Evolutionary conservation across 257 asterid genomes (phyloP), one percentile per base, ranked within the genome.

Genomic region (Thymus quinquecostatus): DNA sequence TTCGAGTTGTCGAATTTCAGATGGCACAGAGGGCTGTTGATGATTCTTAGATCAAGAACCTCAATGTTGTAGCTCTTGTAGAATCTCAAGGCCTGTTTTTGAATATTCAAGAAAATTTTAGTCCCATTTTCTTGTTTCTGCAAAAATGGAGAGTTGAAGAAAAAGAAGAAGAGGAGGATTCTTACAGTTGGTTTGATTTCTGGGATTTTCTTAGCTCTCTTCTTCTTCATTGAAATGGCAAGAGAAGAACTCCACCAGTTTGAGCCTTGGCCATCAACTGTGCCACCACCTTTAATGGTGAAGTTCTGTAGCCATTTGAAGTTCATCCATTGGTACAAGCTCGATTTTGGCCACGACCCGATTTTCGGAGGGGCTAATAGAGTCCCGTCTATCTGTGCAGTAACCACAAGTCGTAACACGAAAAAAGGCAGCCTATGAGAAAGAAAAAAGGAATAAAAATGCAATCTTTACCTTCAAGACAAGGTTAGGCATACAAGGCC

Each of bases 1-100:
- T 73, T 75, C 3, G 90, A 87, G 77, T 84, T 72, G 81, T 92
- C 96, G 69, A 92, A 92, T 70, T 92, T 92, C 3, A 92, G 79
- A 76, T 92, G 97, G 65, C 97, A 92, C 29, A 79, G 84, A 2
- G 96, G 96, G 68, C 97, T 92, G 38, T 87, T 86, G 51, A 67
- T 13, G 67, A 92, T 86, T 12, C 54, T 81, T 6, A 92, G 79
- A 54, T 77, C 93, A 6, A 84, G 73, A 51, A 92, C 85, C 6
- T 86, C 84, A 67, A 89, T 77, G 54, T 87, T 80, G 38, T 64
- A 57, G 78, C 97, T 79, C 3, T 56, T 69, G 27, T 86, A 92
- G 82, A 92, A 92, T 82, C 97, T 86, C 88, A 92, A 64, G 13
- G 89, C 96, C 97, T 92, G 84, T 43, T 59, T 48, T 21, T 48